Percentiles rank a stretch among this genome's conserved stretches.
Conservation (phyloP, 495 filamentous ascomycete species). For the Cercophora scortea region DNA sequence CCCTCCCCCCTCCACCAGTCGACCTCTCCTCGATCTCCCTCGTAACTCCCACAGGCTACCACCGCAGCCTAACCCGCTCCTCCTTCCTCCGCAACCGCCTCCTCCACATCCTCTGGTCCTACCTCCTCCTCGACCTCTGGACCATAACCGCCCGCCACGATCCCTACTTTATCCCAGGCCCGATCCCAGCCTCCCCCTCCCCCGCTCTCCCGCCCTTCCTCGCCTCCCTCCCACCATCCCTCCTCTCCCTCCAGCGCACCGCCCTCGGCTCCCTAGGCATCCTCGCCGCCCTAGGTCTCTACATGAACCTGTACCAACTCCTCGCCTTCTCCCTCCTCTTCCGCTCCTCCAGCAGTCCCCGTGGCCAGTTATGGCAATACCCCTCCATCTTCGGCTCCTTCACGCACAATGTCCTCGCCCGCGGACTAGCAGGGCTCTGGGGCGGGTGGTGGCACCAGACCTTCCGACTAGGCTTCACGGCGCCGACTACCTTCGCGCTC, state of each 20-base stretch:
- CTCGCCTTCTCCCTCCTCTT: conserved; percentile 37
- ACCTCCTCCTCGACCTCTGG: conserved; percentile 57
- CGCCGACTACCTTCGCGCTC: conserved; percentile 45
- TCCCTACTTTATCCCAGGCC: conserved; percentile 59
- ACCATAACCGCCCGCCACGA: conserved; percentile 62
- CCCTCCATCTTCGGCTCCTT: conserved; percentile 55
- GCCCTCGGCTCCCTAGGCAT: conserved; percentile 42
- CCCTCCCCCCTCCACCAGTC: background rate
- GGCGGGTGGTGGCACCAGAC: conserved; percentile 84
- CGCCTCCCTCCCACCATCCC: conserved; percentile 27
- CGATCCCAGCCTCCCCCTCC: conserved; percentile 8
- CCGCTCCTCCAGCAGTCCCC: conserved; percentile 31
- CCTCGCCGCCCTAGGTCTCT: conserved; percentile 38
- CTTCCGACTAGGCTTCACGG: conserved; percentile 65
- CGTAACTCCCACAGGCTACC: conserved; percentile 21
- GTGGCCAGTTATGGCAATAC: conserved; percentile 57
- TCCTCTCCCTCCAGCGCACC: conserved; percentile 42
- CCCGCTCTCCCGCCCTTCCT: conserved; percentile 38
- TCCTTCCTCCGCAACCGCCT: conserved; percentile 42
- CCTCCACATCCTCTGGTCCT: conserved; percentile 40
- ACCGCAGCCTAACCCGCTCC: conserved; percentile 28
- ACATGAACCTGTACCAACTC: conserved; percentile 39
- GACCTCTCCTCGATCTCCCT: conserved; percentile 9
- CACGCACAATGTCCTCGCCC: conserved; percentile 41
- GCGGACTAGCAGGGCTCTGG: conserved; percentile 72